Conservation (phyloP, 768 basidiomycete genomes). For the Cubamyces sp. region DNA sequence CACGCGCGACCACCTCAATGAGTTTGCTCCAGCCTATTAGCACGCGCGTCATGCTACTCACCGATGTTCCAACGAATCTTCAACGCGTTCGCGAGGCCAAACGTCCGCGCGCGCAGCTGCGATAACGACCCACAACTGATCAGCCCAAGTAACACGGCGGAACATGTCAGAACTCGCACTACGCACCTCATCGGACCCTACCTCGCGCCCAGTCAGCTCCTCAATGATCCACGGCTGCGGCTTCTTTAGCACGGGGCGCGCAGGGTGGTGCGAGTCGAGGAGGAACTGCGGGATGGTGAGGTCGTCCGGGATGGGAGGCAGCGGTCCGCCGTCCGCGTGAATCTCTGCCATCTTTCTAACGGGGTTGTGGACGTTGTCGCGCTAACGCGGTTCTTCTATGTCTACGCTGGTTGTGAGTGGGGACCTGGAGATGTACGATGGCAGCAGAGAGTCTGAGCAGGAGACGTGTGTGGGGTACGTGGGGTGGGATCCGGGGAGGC, state of each 20-base stretch:
- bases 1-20: too few relatives aligned
- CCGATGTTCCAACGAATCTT: slow-evolving; percentile 48
- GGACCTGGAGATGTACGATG: too few relatives aligned
- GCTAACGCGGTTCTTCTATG: too few relatives aligned
- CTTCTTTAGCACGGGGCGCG: slow-evolving; percentile 40
- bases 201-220: slow-evolving; percentile 47
- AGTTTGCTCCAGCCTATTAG: too few relatives aligned
- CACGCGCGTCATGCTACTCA: slow-evolving; percentile 27
- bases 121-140: too few relatives aligned
- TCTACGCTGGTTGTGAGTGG: too few relatives aligned
- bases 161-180: background rate
- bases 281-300: slow-evolving; percentile 59
- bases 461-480: too few relatives aligned
- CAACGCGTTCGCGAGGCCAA: slow-evolving; percentile 53
- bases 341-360: slow-evolving; percentile 28
- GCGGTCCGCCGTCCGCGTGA: slow-evolving; percentile 28
- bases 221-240: slow-evolving; percentile 53
- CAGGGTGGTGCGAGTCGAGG: slow-evolving; percentile 48
- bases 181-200: slow-evolving; percentile 47
- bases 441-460: too few relatives aligned
- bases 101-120: slow-evolving; percentile 51
- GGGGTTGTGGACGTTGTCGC: too few relatives aligned
- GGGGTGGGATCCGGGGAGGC: too few relatives aligned
- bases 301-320: slow-evolving; percentile 51
- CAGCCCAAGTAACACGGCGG: too few relatives aligned